phyloP scores from a whole-genome alignment of 1,284 basidiomycete genomes.

The Tranzscheliella williamsii region DNA sequence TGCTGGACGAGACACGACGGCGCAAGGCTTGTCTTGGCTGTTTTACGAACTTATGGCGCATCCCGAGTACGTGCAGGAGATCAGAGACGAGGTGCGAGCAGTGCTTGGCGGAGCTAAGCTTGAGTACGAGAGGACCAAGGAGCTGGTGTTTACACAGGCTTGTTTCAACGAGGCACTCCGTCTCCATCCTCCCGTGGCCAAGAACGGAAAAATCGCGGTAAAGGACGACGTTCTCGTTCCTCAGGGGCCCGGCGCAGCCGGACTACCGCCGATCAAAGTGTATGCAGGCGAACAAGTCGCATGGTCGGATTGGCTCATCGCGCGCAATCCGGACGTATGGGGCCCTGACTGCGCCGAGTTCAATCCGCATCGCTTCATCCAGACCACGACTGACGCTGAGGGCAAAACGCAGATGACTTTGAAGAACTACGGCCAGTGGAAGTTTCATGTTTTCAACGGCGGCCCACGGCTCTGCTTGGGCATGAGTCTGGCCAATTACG shows the following conservation, averaged over 20 bases:
- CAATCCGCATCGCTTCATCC: constrained; percentile 46
- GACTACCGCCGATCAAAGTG: constrained; percentile 47
- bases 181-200: constrained; percentile 47
- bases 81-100: constrained; percentile 29
- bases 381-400: constrained; percentile 12
- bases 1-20: constrained; percentile 51
- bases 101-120: constrained; percentile 33
- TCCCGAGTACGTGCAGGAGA: constrained; percentile 34
- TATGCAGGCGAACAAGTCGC: constrained; percentile 36
- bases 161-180: constrained; percentile 45
- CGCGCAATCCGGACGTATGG: constrained; percentile 47
- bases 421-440: constrained; percentile 45
- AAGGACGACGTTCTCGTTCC: constrained; percentile 48
- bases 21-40: constrained; percentile 45
- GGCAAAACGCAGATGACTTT: constrained; percentile 11
- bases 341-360: constrained; percentile 42
- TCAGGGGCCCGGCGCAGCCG: constrained; percentile 33
- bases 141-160: constrained; percentile 45
- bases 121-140: constrained; percentile 41
- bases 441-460: constrained; percentile 49
- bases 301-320: constrained; percentile 56
- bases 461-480: constrained; percentile 53
- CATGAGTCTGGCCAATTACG: constrained; percentile 49
- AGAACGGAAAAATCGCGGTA: constrained; percentile 45
- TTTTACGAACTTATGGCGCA: constrained; percentile 43